Percentiles rank a stretch among this genome's conserved stretches.
phyloP scores from a whole-genome alignment of 208 protist genomes.

The Leishmania gerbilli region DNA sequence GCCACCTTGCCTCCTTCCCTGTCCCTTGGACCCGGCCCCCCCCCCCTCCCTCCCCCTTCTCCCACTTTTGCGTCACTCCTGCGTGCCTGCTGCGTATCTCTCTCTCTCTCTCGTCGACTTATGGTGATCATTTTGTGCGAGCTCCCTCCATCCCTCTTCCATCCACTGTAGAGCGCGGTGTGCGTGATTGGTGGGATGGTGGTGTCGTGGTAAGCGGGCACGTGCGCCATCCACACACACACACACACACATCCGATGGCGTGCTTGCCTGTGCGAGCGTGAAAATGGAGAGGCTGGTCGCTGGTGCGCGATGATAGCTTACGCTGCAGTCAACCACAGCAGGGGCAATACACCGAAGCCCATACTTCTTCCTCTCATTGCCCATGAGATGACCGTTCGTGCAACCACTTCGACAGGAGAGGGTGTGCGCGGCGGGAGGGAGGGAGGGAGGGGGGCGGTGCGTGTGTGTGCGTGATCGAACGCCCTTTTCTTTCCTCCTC shows the following conservation, averaged over 20 bases:
- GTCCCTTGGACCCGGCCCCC: background rate
- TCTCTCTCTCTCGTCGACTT: background rate
- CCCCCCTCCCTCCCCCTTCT: background rate
- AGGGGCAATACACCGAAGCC: no score
- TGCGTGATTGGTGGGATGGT: background rate
- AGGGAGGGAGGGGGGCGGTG: no score
- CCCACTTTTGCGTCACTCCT: background rate
- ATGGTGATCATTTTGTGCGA: background rate
- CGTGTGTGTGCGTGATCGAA: background rate
- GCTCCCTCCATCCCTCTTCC: background rate
- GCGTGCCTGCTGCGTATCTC: background rate
- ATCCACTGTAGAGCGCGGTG: background rate
- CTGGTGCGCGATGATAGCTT: background rate
- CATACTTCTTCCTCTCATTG: background rate
- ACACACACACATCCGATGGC: background rate
- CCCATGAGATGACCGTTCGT: background rate
- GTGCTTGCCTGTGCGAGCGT: background rate
- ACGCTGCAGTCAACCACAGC: background rate
- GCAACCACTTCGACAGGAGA: background rate
- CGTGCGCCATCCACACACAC: background rate
- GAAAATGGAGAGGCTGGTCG: background rate
- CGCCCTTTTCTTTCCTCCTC: background rate
- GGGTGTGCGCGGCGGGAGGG: no score
- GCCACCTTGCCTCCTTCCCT: background rate
- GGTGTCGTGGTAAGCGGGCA: background rate